Percentiles rank a stretch among this genome's conserved stretches.
Conservation (phyloP, 2,329 filamentous ascomycete genomes). For the Trichoderma citrinoviride region DNA sequence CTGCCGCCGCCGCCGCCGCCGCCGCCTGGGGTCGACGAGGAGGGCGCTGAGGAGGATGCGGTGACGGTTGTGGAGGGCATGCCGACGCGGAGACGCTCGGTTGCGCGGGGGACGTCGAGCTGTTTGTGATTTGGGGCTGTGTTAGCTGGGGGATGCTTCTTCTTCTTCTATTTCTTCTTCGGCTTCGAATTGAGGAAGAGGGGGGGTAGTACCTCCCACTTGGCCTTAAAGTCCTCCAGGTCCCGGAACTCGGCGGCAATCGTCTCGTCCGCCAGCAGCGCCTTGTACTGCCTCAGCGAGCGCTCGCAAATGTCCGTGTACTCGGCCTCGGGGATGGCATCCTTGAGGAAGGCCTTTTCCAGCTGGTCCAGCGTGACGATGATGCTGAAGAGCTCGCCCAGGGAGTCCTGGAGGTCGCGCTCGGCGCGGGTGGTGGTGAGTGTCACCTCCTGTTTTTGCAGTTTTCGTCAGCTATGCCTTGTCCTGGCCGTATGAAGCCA, state of each 20-base stretch:
- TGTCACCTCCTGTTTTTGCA: constrained; percentile 75
- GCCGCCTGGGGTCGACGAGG: constrained; percentile 35
- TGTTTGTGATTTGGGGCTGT: constrained; percentile 39
- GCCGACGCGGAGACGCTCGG: constrained; percentile 86
- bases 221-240: constrained; percentile 83
- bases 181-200: too few species aligned
- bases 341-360: constrained; percentile 94
- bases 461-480: constrained; percentile 23
- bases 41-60: constrained; percentile 48
- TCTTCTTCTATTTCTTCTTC: too few species aligned
- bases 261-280: constrained; percentile 82
- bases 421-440: constrained; percentile 82
- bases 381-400: constrained; percentile 97
- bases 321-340: constrained; percentile 85
- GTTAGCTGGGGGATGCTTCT: background rate
- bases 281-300: constrained; percentile 94
- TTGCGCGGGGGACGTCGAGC: constrained; percentile 93
- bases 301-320: constrained; percentile 97
- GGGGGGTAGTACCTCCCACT: constrained; percentile 72
- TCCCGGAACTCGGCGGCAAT: constrained; percentile 87
- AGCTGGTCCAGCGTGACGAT: constrained; percentile 93
- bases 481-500: background rate
- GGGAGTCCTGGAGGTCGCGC: constrained; percentile 89
- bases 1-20: too few species aligned
- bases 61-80: constrained; percentile 79